A percentile compares a stretch with the other conserved stretches of the same genome.
Evolutionary conservation across 2,329 filamentous ascomycete genomes (phyloP).

Genomic region (Alternaria sp.): DNA sequence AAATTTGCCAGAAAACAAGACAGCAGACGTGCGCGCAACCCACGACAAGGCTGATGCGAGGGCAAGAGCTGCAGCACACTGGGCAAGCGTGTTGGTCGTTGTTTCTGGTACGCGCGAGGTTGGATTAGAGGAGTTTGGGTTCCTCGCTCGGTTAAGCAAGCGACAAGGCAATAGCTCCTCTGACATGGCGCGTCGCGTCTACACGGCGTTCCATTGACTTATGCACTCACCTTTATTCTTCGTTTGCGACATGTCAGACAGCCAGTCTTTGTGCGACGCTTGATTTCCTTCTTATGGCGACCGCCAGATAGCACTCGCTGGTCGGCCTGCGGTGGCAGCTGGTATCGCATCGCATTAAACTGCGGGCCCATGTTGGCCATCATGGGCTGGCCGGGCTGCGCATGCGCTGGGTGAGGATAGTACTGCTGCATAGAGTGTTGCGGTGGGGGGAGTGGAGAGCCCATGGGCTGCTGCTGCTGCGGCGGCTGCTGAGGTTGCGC

Average conservation of each 20-base stretch:
- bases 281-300: conserved; percentile 76
- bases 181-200: conserved; percentile 38
- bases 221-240: conserved; percentile 71
- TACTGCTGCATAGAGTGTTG: conserved; percentile 62
- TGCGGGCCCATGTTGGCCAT: conserved; percentile 60
- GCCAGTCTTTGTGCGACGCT: conserved; percentile 77
- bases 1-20: conserved; percentile 8
- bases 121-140: conserved; percentile 37
- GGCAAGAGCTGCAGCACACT: background rate
- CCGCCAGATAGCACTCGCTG: conserved; percentile 67
- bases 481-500: conserved; percentile 43
- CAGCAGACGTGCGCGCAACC: background rate
- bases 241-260: conserved; percentile 67
- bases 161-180: conserved; percentile 29
- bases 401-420: conserved; percentile 57
- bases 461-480: conserved; percentile 56
- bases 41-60: background rate
- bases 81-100: background rate
- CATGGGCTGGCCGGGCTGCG: conserved; percentile 59
- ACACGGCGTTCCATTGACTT: conserved; percentile 38
- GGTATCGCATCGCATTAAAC: conserved; percentile 62
- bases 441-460: conserved; percentile 63
- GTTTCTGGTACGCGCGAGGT: conserved; percentile 14
- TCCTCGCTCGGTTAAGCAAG: conserved; percentile 49
- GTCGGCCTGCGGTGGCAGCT: conserved; percentile 61